Evolutionary conservation across 345 rosid species (phyloP).

Genomic region (Ricinus communis): DNA sequence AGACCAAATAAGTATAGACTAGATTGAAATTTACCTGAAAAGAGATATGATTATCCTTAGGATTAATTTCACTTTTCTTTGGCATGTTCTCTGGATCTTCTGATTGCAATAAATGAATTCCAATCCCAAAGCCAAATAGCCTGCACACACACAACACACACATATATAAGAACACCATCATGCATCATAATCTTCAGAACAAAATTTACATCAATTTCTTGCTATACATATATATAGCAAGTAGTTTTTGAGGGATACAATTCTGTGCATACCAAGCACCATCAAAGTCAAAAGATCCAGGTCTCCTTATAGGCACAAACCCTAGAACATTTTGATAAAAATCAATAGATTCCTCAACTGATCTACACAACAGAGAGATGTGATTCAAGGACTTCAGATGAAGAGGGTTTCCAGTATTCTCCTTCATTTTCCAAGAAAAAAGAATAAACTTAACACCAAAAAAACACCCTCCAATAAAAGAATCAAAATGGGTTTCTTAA

Average conservation of each 20-base stretch:
- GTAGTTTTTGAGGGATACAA: too few relatives aligned
- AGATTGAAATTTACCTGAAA: constrained; percentile 31
- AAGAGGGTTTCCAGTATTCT: constrained; percentile 17
- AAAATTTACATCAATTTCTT: not conserved
- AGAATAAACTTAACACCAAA: not conserved
- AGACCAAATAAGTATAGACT: not conserved
- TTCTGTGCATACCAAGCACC: constrained; percentile 55
- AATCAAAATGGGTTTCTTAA: not conserved
- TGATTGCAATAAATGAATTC: constrained; percentile 36
- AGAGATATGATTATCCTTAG: constrained; percentile 47
- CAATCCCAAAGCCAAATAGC: constrained; percentile 40
- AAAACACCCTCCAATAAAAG: not conserved
- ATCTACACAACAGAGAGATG: constrained; percentile 35
- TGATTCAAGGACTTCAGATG: constrained; percentile 35
- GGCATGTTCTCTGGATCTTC: constrained; percentile 23
- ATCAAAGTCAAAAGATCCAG: constrained; percentile 46
- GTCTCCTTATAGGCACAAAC: constrained; percentile 38
- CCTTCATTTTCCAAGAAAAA: constrained; percentile 19
- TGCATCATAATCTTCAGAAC: too few relatives aligned
- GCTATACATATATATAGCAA: too few relatives aligned
- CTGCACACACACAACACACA: constrained; percentile 10
- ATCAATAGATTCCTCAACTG: constrained; percentile 31
- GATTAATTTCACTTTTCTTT: constrained; percentile 31
- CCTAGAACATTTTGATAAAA: constrained; percentile 42
- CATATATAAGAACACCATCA: too few relatives aligned